Conservation (phyloP, 225 moss, liverwort and hornwort genomes). For the Sphagnum tenellum region DNA sequence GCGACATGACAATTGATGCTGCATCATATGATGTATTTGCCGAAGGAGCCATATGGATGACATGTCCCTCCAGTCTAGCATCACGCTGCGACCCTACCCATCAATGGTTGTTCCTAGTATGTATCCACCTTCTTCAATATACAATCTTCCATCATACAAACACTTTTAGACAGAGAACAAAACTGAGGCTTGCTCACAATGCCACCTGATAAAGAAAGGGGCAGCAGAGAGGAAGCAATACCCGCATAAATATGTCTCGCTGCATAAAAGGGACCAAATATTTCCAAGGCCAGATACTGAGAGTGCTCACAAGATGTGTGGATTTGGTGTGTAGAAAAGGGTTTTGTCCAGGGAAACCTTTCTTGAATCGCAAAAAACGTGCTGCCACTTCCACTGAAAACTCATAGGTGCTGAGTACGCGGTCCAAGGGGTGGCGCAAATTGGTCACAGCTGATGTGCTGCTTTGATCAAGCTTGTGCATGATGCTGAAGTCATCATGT, state of each 20-base stretch:
- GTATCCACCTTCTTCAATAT: too few relatives aligned
- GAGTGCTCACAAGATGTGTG: conserved; percentile 49
- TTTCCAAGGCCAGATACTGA: conserved; percentile 70
- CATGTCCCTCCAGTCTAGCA: conserved; percentile 37
- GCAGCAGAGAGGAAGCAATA: conserved; percentile 9
- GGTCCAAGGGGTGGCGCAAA: conserved; percentile 48
- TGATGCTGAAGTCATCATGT: conserved; percentile 51
- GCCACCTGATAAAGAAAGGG: neutral
- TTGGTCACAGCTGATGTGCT: conserved; percentile 49
- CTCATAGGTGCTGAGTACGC: conserved; percentile 54
- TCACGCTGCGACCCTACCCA: conserved; percentile 30
- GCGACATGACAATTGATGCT: conserved; percentile 49
- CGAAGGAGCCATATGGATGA: conserved; percentile 19
- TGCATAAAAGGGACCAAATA: conserved; percentile 59
- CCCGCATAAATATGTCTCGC: conserved; percentile 44
- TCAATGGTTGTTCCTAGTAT: too few relatives aligned
- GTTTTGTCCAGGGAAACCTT: conserved; percentile 15
- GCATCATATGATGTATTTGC: conserved; percentile 56
- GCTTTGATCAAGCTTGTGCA: conserved; percentile 29
- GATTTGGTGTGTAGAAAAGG: conserved; percentile 26
- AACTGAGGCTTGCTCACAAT: too few relatives aligned
- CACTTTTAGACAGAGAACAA: too few relatives aligned
- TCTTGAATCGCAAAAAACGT: conserved; percentile 34
- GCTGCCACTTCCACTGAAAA: conserved; percentile 63
- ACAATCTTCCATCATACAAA: too few relatives aligned